A percentile compares a stretch with the other conserved stretches of the same genome.
phyloP scores from a whole-genome alignment of 495 filamentous ascomycete species.

The Neurospora sp. region DNA sequence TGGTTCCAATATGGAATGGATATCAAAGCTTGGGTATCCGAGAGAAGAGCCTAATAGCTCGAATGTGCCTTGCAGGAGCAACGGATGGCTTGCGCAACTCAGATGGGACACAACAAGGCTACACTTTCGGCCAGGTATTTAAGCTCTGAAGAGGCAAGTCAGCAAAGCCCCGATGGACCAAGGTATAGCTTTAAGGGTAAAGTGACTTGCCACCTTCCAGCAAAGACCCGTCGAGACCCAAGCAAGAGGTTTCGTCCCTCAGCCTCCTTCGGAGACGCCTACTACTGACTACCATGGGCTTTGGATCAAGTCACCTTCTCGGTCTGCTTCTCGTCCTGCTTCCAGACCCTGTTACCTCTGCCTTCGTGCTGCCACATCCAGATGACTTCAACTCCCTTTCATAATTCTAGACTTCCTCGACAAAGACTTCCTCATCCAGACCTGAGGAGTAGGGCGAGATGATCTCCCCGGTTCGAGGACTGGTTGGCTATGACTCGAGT shows the following conservation, averaged over 20 bases:
- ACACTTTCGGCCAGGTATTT: neutral
- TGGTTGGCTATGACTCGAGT: neutral
- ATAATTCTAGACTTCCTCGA: neutral
- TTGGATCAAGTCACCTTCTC: neutral
- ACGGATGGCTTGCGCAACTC: neutral
- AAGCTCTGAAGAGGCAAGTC: neutral
- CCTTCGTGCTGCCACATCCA: neutral
- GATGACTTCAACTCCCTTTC: neutral
- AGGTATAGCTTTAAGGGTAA: neutral
- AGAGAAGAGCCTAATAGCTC: neutral
- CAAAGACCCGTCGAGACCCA: neutral
- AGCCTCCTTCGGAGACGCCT: neutral
- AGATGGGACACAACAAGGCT: neutral
- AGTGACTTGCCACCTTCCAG: neutral
- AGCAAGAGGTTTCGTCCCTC: neutral
- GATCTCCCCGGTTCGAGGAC: neutral
- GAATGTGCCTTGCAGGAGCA: neutral
- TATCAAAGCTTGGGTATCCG: neutral
- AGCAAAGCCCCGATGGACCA: neutral
- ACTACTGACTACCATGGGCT: neutral
- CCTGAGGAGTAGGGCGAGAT: neutral
- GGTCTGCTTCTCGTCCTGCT: neutral
- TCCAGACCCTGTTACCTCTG: neutral
- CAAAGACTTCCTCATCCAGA: neutral
- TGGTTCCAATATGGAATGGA: neutral